Evolutionary conservation across 2,329 filamentous ascomycete genomes (phyloP), one percentile per base, ranked within the genome.

Genomic region (Xenoacremonium recifei): DNA sequence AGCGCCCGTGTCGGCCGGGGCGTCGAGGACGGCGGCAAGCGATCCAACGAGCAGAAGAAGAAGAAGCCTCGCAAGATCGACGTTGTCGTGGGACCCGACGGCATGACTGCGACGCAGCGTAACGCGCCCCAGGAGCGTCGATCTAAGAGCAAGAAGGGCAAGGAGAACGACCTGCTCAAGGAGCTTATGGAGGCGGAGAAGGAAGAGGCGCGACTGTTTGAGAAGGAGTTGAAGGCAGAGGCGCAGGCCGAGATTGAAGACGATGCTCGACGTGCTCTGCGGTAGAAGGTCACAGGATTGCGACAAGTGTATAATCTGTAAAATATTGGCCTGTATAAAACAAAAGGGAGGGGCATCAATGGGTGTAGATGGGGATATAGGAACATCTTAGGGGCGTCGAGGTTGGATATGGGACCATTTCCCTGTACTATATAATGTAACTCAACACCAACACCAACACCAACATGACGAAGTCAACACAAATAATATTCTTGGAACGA

Each of bases 1-100:
- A 72, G 70, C 12, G 68, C 87, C 32, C 78, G 82, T 6, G 66
- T 86, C 3, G 87, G 87, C 39, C 63, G 60, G 48, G 67, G 66
- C 23, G 57, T 61, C 0, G 66, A 72, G 20, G 75, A 76, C 29
- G 72, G 71, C 4, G 73, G 71, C 4, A 70, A 75, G 38, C 65
- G 73, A 30, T 64, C 70, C 7, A 64, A 55, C 3, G n/a, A n/a
- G n/a, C 49, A 61, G 38, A 49, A 61, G 39, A 66, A 62, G 37
- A 73, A 69, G 54, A 72, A 65, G 55, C 45, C 57, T 2, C 56
- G 59, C 49, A 67, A 68, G 34, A 65, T 75, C n/a, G 57, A 60
- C 35, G 55, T 63, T 18, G 40, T 48, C 4, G 60, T 62, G 59
- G 61, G 62, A 1, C 59, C 50, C 1, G 60, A 51, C n/a, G 65